phyloP scores from a whole-genome alignment of 768 basidiomycete genomes.

The Rhizopogon roseolus region DNA sequence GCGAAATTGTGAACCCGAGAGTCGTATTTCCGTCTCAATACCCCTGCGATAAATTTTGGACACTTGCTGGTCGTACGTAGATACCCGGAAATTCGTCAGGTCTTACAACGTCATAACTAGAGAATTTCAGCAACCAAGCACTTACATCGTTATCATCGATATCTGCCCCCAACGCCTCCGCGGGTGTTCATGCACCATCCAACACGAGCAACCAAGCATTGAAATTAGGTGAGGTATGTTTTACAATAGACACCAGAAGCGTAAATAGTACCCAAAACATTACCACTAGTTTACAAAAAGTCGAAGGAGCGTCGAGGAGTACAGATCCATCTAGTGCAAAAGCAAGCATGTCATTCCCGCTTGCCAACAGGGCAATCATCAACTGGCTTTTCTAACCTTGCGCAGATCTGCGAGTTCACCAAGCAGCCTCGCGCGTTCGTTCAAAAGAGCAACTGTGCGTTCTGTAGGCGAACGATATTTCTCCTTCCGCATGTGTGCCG shows the following conservation, averaged over 20 bases:
- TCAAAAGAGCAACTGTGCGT: slow-evolving; percentile 46
- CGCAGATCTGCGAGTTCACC: slow-evolving; percentile 49
- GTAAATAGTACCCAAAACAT: not conserved
- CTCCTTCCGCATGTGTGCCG: not conserved
- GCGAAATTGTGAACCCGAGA: slow-evolving; percentile 10
- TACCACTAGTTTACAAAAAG: not conserved
- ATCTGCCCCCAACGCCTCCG: no score
- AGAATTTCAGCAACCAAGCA: no score
- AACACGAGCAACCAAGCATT: not conserved
- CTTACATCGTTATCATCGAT: no score
- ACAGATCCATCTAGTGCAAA: not conserved
- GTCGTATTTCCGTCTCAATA: no score
- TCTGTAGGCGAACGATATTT: slow-evolving; percentile 34
- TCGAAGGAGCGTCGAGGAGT: no score
- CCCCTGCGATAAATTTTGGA: no score
- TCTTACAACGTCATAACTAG: no score
- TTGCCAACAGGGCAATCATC: not conserved
- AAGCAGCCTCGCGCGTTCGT: slow-evolving; percentile 53
- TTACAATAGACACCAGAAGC: not conserved
- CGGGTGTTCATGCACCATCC: no score
- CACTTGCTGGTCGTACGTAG: no score
- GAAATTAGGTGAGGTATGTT: not conserved
- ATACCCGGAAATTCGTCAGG: no score
- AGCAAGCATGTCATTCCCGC: not conserved
- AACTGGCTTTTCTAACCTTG: slow-evolving; percentile 13